Evolutionary conservation across 192 early-diverging fungal species (phyloP).

Genomic region (Backusella psychrophila): DNA sequence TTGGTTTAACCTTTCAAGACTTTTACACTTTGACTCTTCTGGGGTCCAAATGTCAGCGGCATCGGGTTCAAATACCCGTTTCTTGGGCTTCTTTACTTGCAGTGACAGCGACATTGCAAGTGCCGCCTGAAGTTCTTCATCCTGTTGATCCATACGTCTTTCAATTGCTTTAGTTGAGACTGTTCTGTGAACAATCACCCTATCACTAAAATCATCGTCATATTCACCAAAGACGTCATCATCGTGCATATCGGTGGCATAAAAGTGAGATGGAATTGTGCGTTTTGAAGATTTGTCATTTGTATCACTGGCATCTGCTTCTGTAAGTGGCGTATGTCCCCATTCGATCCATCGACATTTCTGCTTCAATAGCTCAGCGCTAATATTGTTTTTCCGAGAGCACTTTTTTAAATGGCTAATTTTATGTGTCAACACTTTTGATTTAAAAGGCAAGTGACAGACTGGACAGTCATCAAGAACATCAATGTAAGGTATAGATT

Average conservation of each 20-base stretch:
- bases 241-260: background rate
- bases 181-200: background rate
- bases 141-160: background rate
- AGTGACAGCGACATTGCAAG: background rate
- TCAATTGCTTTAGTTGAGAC: background rate
- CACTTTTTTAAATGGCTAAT: background rate
- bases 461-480: background rate
- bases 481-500: background rate
- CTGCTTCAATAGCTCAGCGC: background rate
- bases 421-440: background rate
- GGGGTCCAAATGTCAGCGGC: background rate
- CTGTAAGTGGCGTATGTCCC: background rate
- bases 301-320: background rate
- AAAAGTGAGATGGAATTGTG: background rate
- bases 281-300: background rate
- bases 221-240: background rate
- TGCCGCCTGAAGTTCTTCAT: background rate
- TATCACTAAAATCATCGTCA: background rate
- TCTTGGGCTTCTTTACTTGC: background rate
- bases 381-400: background rate
- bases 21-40: background rate
- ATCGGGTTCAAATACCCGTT: background rate
- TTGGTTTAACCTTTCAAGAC: background rate
- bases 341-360: slow-evolving; percentile 7
- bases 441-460: background rate